Evolutionary conservation across 73 alveolate genomes (phyloP).

Genomic region (Tetrahymena malaccensis): DNA sequence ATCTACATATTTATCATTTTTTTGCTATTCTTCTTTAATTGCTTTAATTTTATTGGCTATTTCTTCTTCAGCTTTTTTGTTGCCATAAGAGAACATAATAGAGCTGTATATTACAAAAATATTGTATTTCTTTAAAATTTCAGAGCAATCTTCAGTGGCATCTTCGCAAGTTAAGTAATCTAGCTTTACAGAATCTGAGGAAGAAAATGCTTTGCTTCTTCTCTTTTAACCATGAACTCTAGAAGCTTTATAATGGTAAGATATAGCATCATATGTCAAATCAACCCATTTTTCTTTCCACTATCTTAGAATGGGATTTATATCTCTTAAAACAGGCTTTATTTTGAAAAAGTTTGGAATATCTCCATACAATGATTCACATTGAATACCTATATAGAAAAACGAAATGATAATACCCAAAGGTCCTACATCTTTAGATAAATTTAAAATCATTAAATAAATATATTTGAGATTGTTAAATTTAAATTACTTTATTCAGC

Average conservation of each 20-base stretch:
- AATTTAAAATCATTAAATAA: neutral
- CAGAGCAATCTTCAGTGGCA: neutral
- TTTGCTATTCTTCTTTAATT: neutral
- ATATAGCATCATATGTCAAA: neutral
- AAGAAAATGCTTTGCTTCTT: neutral
- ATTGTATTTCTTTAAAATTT: neutral
- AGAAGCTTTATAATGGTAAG: neutral
- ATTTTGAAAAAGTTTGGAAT: neutral
- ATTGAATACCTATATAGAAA: neutral
- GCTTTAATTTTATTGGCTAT: neutral
- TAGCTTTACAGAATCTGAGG: neutral
- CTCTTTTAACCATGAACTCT: neutral
- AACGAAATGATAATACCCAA: neutral
- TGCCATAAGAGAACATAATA: neutral
- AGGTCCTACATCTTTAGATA: neutral
- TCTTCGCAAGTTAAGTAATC: neutral
- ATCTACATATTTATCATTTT: neutral
- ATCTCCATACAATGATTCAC: neutral
- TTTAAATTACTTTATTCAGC: neutral
- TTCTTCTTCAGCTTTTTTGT: neutral
- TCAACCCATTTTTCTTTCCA: neutral
- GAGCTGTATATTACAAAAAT: neutral
- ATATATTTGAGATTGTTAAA: neutral
- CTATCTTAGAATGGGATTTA: neutral
- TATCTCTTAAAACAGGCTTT: neutral